Conservation (phyloP, 1,284 basidiomycete genomes). For the Heterobasidion occidentale region DNA sequence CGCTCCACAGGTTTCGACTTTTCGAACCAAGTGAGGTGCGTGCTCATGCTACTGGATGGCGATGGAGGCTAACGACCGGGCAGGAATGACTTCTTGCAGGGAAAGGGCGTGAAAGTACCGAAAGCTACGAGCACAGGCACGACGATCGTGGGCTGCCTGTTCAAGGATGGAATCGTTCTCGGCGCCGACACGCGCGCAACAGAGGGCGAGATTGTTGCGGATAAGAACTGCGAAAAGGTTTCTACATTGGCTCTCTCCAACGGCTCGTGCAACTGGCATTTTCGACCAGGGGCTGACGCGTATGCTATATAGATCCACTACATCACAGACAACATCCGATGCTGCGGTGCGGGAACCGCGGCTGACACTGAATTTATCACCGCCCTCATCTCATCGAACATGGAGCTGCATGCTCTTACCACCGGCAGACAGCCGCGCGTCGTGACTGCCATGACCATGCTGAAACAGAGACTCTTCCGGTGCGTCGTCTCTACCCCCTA, state of each 20-base stretch:
- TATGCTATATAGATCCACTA: constrained; percentile 78
- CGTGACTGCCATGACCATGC: constrained; percentile 97
- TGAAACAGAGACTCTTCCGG: constrained; percentile 84
- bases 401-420: constrained; percentile 82
- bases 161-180: constrained; percentile 88
- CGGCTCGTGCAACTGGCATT: too few species aligned
- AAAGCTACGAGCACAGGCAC: constrained; percentile 94
- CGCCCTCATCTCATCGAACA: constrained; percentile 88
- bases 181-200: constrained; percentile 98
- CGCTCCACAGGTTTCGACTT: constrained; percentile 28
- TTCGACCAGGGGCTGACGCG: not conserved
- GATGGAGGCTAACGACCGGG: not conserved
- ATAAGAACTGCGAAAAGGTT: constrained; percentile 99
- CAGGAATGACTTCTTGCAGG: constrained; percentile 75
- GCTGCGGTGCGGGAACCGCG: constrained; percentile 97
- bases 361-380: constrained; percentile 97
- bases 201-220: constrained; percentile 91
- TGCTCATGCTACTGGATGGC: not conserved
- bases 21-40: constrained; percentile 25
- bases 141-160: constrained; percentile 96
- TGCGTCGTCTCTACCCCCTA: constrained; percentile 22
- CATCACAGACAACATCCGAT: constrained; percentile 89
- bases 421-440: constrained; percentile 85
- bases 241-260: too few species aligned
- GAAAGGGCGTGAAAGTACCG: constrained; percentile 62